These are phyloP conservation scores for Lentinula raphanica DNA, from an alignment of 768 basidiomycete species.

Conservation along the genomic window DNA sequence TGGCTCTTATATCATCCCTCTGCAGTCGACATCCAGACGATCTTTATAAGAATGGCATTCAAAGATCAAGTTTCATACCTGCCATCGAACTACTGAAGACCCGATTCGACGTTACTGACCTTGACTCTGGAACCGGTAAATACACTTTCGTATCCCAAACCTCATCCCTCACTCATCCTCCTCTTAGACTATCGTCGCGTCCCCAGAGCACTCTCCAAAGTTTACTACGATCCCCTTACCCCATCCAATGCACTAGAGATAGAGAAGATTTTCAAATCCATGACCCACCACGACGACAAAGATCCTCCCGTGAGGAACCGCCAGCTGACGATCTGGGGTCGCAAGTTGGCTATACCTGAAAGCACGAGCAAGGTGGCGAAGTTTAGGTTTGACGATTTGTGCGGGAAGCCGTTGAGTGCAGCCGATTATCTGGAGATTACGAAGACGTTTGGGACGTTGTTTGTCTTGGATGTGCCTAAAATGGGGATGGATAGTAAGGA, in stretches of 20 bases:
- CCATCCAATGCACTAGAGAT: slow-evolving; percentile 64
- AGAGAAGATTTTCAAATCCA: slow-evolving; percentile 74
- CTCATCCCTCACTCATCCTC: slow-evolving; percentile 3
- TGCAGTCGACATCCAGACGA: slow-evolving; percentile 98
- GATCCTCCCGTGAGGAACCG: slow-evolving; percentile 60
- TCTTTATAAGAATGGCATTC: slow-evolving; percentile 97
- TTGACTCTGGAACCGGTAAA: slow-evolving; percentile 91
- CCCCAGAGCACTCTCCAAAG: slow-evolving; percentile 87
- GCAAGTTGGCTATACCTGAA: slow-evolving; percentile 72
- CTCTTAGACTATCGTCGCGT: slow-evolving; percentile 86
- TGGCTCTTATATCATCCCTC: no score
- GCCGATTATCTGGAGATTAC: slow-evolving; percentile 96
- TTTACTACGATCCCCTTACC: slow-evolving; percentile 83
- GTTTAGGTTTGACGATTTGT: slow-evolving; percentile 83
- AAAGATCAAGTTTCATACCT: slow-evolving; percentile 90
- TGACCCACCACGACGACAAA: slow-evolving; percentile 48
- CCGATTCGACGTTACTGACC: slow-evolving; percentile 81
- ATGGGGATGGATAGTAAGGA: slow-evolving; percentile 87
- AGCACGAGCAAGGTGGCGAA: slow-evolving; percentile 77
- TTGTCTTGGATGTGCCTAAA: slow-evolving; percentile 82
- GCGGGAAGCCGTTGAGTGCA: slow-evolving; percentile 84
- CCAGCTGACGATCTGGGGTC: slow-evolving; percentile 82
- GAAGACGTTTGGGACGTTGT: slow-evolving; percentile 80
- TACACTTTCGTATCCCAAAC: neutral
- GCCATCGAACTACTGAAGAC: slow-evolving; percentile 91